Conservation (phyloP, 2,329 filamentous ascomycete species). For the Colletotrichum trifolii region DNA sequence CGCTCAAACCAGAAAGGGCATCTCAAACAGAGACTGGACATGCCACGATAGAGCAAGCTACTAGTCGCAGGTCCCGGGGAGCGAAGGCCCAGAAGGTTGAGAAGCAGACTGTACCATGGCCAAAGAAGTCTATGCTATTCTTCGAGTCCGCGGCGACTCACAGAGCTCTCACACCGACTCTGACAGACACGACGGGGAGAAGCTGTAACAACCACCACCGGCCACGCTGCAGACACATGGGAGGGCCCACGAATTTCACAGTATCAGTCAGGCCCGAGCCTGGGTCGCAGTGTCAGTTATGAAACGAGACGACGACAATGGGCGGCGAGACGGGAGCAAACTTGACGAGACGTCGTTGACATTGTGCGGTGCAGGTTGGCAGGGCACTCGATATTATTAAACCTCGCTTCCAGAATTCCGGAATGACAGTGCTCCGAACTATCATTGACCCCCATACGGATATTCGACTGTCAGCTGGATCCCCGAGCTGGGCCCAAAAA, state of each 20-base stretch:
- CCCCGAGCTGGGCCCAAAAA: constrained; percentile 15
- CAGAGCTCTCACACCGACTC: constrained; percentile 31
- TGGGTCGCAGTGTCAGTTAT: too few relatives aligned
- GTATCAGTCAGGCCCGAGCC: background rate
- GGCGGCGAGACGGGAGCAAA: constrained; percentile 19
- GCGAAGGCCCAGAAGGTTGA: too few relatives aligned
- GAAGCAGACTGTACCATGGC: background rate
- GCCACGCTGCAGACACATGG: constrained; percentile 32
- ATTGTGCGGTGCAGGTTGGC: constrained; percentile 2
- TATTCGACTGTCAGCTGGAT: background rate
- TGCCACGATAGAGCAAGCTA: too few relatives aligned
- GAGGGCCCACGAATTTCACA: background rate
- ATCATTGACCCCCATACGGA: background rate
- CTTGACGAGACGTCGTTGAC: background rate
- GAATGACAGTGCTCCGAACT: constrained; percentile 25
- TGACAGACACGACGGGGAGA: background rate
- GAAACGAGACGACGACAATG: background rate
- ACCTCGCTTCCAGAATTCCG: constrained; percentile 24
- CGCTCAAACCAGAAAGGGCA: constrained; percentile 31
- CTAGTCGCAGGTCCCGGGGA: too few relatives aligned
- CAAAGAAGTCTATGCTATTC: background rate
- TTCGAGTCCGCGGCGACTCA: constrained; percentile 11
- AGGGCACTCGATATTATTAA: constrained; percentile 23
- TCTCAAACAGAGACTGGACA: constrained; percentile 24
- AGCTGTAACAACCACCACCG: background rate